Percentiles rank a stretch among this genome's conserved stretches.
Conservation (phyloP, 2,329 filamentous ascomycete species). For the Ophiostoma himal-ulmi region DNA sequence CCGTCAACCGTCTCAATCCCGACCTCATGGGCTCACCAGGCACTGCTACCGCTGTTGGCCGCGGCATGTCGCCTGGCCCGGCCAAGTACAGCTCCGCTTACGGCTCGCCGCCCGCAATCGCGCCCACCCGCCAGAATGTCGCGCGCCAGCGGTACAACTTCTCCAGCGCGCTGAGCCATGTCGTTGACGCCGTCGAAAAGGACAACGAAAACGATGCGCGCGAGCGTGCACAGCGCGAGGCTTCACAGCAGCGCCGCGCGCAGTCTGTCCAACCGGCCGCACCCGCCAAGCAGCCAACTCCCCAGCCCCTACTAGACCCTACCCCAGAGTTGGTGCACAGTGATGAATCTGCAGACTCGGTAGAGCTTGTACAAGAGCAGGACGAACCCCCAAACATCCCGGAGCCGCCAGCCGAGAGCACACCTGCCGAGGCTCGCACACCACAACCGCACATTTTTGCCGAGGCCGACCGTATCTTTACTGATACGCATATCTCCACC, state of each 20-base stretch:
- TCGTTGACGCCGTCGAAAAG: slow-evolving; percentile 26
- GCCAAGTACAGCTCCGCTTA: slow-evolving; percentile 29
- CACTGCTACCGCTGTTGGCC: slow-evolving; percentile 21
- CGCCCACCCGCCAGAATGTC: slow-evolving; percentile 25
- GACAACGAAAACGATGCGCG: slow-evolving; percentile 27
- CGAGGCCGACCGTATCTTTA: slow-evolving; percentile 35
- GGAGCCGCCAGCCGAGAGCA: slow-evolving; percentile 20
- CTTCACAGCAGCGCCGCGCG: slow-evolving; percentile 19
- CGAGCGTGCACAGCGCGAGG: slow-evolving; percentile 17
- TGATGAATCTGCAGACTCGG: slow-evolving; percentile 17
- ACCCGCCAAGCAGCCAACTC: slow-evolving; percentile 10
- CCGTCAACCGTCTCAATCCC: slow-evolving; percentile 10
- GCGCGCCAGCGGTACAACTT: slow-evolving; percentile 27
- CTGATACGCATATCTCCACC: slow-evolving; percentile 32
- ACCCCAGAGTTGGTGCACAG: background rate
- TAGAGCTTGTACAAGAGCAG: slow-evolving; percentile 17
- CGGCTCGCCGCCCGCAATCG: slow-evolving; percentile 26
- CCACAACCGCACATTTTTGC: slow-evolving; percentile 31
- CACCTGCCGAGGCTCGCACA: slow-evolving; percentile 15
- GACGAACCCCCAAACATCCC: background rate
- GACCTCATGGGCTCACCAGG: slow-evolving; percentile 5
- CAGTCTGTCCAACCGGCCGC: background rate
- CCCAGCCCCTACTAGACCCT: background rate
- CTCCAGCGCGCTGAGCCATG: slow-evolving; percentile 25
- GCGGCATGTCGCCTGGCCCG: slow-evolving; percentile 27